These are phyloP conservation scores for Aureobasidium sp. DNA, from an alignment of 2,329 filamentous ascomycete species.

Conservation along the genomic window DNA sequence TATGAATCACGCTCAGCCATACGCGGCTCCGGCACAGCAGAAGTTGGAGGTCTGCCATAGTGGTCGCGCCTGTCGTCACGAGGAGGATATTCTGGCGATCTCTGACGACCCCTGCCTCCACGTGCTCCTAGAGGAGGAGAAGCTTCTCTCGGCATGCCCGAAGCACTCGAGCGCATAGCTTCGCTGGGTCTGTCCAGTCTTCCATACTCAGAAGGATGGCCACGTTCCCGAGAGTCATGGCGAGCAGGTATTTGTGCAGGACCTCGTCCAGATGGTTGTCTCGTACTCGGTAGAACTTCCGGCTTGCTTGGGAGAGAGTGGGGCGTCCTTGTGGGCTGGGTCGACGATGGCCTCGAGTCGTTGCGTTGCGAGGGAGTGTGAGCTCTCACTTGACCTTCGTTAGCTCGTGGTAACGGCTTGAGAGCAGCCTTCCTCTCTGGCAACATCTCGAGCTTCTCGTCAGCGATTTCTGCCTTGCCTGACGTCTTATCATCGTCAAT, in stretches of 20 bases:
- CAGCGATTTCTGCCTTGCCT: not conserved
- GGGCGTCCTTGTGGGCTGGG: conserved; percentile 22
- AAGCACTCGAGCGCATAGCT: conserved; percentile 12
- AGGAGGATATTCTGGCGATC: conserved; percentile 33
- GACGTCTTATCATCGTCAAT: conserved; percentile 53
- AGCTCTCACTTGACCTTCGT: conserved; percentile 18
- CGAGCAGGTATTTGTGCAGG: not conserved
- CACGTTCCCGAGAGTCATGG: conserved; percentile 29
- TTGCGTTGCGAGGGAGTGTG: conserved; percentile 28
- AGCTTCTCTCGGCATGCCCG: conserved; percentile 31
- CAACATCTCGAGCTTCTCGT: not conserved
- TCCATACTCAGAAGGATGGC: conserved; percentile 33
- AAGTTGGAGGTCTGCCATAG: conserved; percentile 1
- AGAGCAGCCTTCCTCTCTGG: conserved; percentile 15
- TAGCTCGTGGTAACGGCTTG: conserved; percentile 18
- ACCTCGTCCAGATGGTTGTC: conserved; percentile 20
- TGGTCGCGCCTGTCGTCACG: conserved; percentile 22
- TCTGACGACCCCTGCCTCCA: conserved; percentile 29
- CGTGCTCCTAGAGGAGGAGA: conserved; percentile 28
- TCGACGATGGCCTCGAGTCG: conserved; percentile 25
- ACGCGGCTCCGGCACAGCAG: not conserved
- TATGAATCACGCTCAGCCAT: conserved; percentile 6
- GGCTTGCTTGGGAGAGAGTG: conserved; percentile 51
- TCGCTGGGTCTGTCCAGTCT: conserved; percentile 39
- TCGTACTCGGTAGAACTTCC: conserved; percentile 49